Base-by-base conservation (phyloP, 2,329 filamentous ascomycete species). In the Chaetomiaceae sp. region DNA sequence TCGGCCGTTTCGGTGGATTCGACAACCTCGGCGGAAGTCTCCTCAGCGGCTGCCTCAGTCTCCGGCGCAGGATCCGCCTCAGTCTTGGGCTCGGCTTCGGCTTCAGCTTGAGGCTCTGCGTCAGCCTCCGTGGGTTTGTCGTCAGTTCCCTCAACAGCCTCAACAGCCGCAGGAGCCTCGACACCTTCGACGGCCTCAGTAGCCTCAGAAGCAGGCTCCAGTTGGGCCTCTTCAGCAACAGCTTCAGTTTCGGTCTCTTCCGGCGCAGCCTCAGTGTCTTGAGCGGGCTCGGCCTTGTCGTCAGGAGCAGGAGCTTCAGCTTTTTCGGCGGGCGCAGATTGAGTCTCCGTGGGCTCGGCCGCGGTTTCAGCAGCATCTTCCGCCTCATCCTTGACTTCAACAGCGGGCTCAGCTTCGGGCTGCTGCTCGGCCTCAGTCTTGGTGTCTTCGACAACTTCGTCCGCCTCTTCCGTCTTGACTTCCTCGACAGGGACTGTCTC, bases 271-370 rank as follows among this genome's bases (percentile, higher is more conserved):
- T 14, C n/a, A 6, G 29, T 14, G 12, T 32, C 29, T 32, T 4
- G n/a, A n/a, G n/a, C 29, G 7, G 29, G 12, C 14, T 32, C 29
- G 29, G 29, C 29, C 12, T 32, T n/a, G 8, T 33, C n/a, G 14
- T 32, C 29, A 14, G 12, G 6, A n/a, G 29, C 12, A 7, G 3
- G 6, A 32, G 29, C 29, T 14, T 32, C 7, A n/a, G 29, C 14
- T 14, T 32, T 14, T 32, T 32, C 29, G 29, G 54, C 72, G 27
- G 68, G 66, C 73, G 72, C 68, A 5, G n/a, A n/a, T 14, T 6
- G 12, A 15, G 8, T n/a, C 12, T 32, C 29, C 12, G 29, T 14
- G 2, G 14, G 29, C n/a, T 32, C 29, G 14, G 29, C 29, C 12
- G n/a, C 14, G 9, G 29, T n/a, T n/a, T n/a, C 29, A n/a, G 29